phyloP scores from a whole-genome alignment of 2,329 filamentous ascomycete species.

The Stachybotrys echinatus region DNA sequence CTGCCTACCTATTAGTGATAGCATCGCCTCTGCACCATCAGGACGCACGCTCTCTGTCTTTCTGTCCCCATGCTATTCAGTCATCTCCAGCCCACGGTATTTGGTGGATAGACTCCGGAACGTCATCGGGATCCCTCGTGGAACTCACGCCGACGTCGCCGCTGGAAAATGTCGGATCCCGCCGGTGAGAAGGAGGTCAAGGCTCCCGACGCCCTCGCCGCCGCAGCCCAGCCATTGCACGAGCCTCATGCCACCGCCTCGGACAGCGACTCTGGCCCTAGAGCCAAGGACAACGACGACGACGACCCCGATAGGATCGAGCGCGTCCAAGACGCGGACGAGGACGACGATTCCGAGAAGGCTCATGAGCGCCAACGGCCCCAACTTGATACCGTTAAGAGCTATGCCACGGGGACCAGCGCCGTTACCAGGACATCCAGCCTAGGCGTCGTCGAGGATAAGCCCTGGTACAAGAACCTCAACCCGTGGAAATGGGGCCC shows the following conservation, averaged over 20 bases:
- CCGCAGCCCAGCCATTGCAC: conserved; percentile 18
- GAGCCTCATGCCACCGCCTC: conserved; percentile 11
- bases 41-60: no score
- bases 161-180: neutral
- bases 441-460: conserved; percentile 30
- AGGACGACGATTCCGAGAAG: conserved; percentile 7
- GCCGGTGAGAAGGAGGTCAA: conserved; percentile 18
- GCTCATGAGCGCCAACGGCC: conserved; percentile 8
- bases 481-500: conserved; percentile 59
- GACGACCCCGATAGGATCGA: conserved; percentile 3
- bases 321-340: conserved; percentile 8
- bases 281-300: conserved; percentile 9
- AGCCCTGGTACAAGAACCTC: conserved; percentile 57
- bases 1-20: no score
- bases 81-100: neutral
- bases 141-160: no score
- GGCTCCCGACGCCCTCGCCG: conserved; percentile 20
- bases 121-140: neutral
- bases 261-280: conserved; percentile 1
- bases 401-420: conserved; percentile 49
- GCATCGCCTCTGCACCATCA: no score
- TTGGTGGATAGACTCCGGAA: neutral
- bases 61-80: no score
- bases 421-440: conserved; percentile 34
- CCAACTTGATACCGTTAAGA: conserved; percentile 32